Evolutionary conservation across 1,139 yeast species (phyloP).

Genomic region (Candida gigantensis): DNA sequence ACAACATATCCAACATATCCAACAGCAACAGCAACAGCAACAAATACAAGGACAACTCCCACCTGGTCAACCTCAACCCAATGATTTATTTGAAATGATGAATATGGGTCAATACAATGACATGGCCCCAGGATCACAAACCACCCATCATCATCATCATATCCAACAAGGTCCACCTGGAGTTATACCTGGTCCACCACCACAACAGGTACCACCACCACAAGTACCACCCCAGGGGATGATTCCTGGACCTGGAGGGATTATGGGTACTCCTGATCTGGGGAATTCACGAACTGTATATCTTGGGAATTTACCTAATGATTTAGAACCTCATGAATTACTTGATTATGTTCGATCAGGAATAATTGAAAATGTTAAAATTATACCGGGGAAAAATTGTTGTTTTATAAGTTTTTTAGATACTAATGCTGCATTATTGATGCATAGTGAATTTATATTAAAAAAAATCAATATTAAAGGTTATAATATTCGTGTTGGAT

Average conservation of each 20-base stretch:
- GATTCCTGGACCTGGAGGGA: constrained; percentile 9
- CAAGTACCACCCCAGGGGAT: constrained; percentile 5
- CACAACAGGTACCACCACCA: too few relatives aligned
- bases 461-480: constrained; percentile 58
- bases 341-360: constrained; percentile 92
- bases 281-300: constrained; percentile 69
- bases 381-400: constrained; percentile 57
- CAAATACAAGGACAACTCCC: too few relatives aligned
- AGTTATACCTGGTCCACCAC: not conserved
- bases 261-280: constrained; percentile 3
- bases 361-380: constrained; percentile 72
- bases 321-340: constrained; percentile 76
- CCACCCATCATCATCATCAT: too few relatives aligned
- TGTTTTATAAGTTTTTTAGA: constrained; percentile 65
- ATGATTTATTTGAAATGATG: not conserved
- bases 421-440: constrained; percentile 59
- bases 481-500: constrained; percentile 62
- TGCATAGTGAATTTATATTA: constrained; percentile 62
- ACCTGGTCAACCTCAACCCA: constrained; percentile 1
- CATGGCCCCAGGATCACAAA: not conserved
- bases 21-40: not conserved
- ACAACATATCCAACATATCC: not conserved
- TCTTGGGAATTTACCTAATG: constrained; percentile 85
- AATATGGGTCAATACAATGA: constrained; percentile 1
- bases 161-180: not conserved